phyloP scores from a whole-genome alignment of 768 basidiomycete genomes.

The Naganishia randhawae region DNA sequence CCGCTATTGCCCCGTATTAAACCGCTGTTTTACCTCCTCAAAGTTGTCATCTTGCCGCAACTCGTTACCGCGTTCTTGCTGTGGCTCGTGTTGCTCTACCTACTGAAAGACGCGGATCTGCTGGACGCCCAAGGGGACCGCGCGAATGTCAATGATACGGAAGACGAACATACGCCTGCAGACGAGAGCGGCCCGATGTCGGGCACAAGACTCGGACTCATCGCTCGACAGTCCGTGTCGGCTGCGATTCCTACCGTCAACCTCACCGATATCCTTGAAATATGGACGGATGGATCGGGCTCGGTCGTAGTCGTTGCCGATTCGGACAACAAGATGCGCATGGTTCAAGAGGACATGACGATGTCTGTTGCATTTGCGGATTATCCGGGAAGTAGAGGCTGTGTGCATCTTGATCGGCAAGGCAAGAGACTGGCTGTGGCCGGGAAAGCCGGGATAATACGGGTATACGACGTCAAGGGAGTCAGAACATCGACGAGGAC shows the following conservation, averaged over 20 bases:
- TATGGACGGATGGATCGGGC: background rate
- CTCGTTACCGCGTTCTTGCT: constrained; percentile 67
- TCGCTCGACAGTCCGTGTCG: constrained; percentile 3
- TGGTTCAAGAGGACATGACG: background rate
- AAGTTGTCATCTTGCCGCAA: constrained; percentile 82
- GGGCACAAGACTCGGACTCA: constrained; percentile 4
- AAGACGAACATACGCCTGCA: background rate
- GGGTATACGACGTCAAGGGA: background rate
- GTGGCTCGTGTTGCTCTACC: constrained; percentile 73
- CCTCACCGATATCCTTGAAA: constrained; percentile 3
- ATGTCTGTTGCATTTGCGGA: constrained; percentile 14
- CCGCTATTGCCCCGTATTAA: constrained; percentile 50
- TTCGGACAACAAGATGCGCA: constrained; percentile 14
- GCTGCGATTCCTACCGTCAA: constrained; percentile 10
- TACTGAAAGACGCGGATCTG: constrained; percentile 85
- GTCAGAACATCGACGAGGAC: background rate
- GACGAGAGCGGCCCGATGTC: background rate
- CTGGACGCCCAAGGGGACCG: constrained; percentile 71
- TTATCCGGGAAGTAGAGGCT: constrained; percentile 1
- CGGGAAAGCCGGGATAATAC: background rate
- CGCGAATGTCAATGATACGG: constrained; percentile 7
- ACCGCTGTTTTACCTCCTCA: constrained; percentile 67
- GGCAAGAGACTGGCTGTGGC: background rate
- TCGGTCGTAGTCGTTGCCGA: constrained; percentile 9
- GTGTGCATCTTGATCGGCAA: background rate